Evolutionary conservation across 2,329 filamentous ascomycete genomes (phyloP), one percentile per base, ranked within the genome.

Genomic region (Calonectria fujianensis): DNA sequence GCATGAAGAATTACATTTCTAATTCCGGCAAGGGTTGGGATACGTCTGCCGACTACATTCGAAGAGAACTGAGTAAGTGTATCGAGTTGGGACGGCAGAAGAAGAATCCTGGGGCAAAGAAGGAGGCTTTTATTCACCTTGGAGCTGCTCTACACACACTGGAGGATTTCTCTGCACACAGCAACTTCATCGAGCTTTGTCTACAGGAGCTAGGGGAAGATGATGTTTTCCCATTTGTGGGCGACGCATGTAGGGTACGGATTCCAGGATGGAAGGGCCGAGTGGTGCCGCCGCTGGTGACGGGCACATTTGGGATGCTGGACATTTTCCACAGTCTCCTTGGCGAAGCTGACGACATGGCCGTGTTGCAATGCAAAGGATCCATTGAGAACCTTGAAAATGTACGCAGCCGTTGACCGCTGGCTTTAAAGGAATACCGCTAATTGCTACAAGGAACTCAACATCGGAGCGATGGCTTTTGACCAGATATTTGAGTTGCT

Each of bases 1-100:
- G 95, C 37, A 97, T 98, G 96, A 98, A 98, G 86, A 98, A 98
- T 83, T 98, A 98, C 84, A 98, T 98, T 78, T 94, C 96, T 72
- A 98, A 97, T 80, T 88, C 87, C 13, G 94, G 95, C 6, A 75
- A 80, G 4, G 90, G 91, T 35, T 98, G 95, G 94, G 94, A 95
- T 1, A 98, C 96, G 5, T 97, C 95, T 76, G 88, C 94, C 8
- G 95, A 94, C 52, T 98, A 96, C 80, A 89, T 97, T 74, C 92
- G 91, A 78, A 93, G 91, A 84, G 94, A 93, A 78, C 85, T 96
- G 72, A 87, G 88, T 18, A 90, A 93, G 68, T 91, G 92, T 81
- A 94, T 96, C 71, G 92, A 95, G 82, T 94, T 90, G 74, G 94
- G 94, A 20, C 89, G 66, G 5, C 51, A 94, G 11, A 54, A 80